Evolutionary conservation across 2,329 filamentous ascomycete species (phyloP).

Genomic region (Colletotrichum navitas): DNA sequence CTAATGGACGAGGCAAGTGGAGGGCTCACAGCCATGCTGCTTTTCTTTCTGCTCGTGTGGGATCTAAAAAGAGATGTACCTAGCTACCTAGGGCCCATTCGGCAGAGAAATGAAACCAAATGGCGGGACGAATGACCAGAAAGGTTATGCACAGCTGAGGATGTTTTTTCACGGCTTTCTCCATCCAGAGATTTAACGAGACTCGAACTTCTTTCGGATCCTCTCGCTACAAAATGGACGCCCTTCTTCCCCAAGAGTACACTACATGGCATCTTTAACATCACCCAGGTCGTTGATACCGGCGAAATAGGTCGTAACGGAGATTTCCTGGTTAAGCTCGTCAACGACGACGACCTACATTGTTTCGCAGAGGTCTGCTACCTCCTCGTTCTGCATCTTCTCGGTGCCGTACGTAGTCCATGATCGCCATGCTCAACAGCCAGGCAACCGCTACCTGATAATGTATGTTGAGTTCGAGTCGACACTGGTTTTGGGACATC

Average conservation of each 20-base stretch:
- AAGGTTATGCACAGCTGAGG: not conserved
- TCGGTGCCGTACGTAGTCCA: too few species aligned
- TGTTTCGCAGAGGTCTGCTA: slow-evolving; percentile 41
- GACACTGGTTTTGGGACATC: too few species aligned
- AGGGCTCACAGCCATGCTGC: not conserved
- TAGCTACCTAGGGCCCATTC: too few species aligned
- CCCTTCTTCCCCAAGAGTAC: slow-evolving; percentile 45
- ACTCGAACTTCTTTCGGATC: slow-evolving; percentile 45
- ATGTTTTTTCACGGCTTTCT: not conserved
- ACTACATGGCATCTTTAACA: slow-evolving; percentile 39
- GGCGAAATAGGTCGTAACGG: slow-evolving; percentile 31
- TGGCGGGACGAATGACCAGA: not conserved
- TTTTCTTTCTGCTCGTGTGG: not conserved
- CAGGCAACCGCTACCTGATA: too few species aligned
- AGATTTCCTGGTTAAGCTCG: slow-evolving; percentile 30
- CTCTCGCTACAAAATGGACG: slow-evolving; percentile 44
- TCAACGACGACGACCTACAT: slow-evolving; percentile 39
- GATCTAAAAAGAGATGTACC: not conserved
- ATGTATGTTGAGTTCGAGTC: too few species aligned
- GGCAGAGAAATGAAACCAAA: not conserved
- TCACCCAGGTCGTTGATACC: slow-evolving; percentile 40
- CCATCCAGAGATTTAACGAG: slow-evolving; percentile 42
- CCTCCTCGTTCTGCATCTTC: too few species aligned
- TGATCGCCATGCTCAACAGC: too few species aligned
- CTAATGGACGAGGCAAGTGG: not conserved